Base-by-base conservation (phyloP, 2,329 filamentous ascomycete genomes). In the Fusarium scirpi region DNA sequence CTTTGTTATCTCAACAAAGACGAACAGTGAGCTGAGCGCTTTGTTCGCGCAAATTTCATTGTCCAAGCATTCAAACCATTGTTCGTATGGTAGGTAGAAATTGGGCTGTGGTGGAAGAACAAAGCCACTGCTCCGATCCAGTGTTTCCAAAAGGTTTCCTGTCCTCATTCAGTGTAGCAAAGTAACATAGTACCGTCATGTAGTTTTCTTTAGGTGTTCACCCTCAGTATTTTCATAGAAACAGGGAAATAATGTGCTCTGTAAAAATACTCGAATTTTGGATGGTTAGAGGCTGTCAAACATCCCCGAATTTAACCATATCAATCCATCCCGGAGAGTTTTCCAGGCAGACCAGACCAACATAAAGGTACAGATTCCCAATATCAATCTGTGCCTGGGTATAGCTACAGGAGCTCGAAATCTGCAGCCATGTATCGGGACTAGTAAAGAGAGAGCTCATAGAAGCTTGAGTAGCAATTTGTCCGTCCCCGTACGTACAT, bases 291-390 rank as follows among this genome's bases (percentile, higher is more conserved):
- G 7, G 34, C 18, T 38, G 18, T n/a, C 18, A 38, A 12, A 7
- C 3, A 2, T n/a, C 18, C 34, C 10, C 10, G 0, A n/a, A 38
- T 38, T 11, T n/a, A 4, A 38, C 10, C 3, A 18, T 11, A 3
- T 7, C 34, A 12, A n/a, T 38, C 18, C 18, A 38, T 7, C 34
- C 6, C 3, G 7, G 34, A n/a, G 34, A 38, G 34, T 7, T 38
- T 12, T 12, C 34, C n/a, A 6, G 18, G 34, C 18, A 12, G 18
- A 38, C 10, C 18, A 11, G 10, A 38, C 34, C 34, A 0, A 38
- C 5, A 0, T 38, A 4, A 38, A 38, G 34, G 10, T 38, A n/a
- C 34, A 38, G 1, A n/a, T n/a, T 38, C 16, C 18, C 5, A 38
- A 38, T 11, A 7, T 38, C 34, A 38, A 38, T 38, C 5, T 38